These are phyloP conservation scores for Chlorencoelia australis DNA, from an alignment of 2,329 filamentous ascomycete species.

Conservation along the genomic window DNA sequence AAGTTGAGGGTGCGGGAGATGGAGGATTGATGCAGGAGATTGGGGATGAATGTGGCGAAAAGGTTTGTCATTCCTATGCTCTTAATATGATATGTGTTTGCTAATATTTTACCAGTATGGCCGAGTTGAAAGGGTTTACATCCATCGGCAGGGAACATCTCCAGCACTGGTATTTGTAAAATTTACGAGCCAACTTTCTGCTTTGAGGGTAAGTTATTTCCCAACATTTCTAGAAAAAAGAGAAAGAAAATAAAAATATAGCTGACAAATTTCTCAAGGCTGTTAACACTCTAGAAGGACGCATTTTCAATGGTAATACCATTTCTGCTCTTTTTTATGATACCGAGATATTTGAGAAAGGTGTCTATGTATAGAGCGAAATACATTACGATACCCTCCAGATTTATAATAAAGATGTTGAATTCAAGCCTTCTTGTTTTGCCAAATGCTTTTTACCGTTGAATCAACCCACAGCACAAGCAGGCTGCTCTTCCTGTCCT, in stretches of 20 bases:
- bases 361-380: conserved; percentile 40
- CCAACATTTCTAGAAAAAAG: conserved; percentile 1
- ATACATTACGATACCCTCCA: no score
- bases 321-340: conserved; percentile 80
- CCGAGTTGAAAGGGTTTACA: conserved; percentile 67
- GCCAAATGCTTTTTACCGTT: no score
- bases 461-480: no score
- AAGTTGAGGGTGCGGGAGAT: conserved; percentile 54
- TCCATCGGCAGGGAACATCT: conserved; percentile 49
- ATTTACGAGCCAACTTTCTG: conserved; percentile 78
- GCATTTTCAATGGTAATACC: conserved; percentile 77
- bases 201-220: conserved; percentile 57
- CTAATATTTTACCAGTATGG: conserved; percentile 51
- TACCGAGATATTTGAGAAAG: conserved; percentile 68
- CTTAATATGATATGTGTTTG: conserved; percentile 3
- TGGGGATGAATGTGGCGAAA: conserved; percentile 81
- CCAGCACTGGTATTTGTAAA: conserved; percentile 75
- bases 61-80: conserved; percentile 37
- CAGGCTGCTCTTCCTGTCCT: no score
- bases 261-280: conserved; percentile 47
- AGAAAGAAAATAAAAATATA: no score
- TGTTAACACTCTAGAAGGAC: conserved; percentile 79
- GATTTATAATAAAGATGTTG: no score
- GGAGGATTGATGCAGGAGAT: conserved; percentile 80
- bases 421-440: no score